phyloP scores from a whole-genome alignment of 768 basidiomycete genomes.

The Amanita rubescens region DNA sequence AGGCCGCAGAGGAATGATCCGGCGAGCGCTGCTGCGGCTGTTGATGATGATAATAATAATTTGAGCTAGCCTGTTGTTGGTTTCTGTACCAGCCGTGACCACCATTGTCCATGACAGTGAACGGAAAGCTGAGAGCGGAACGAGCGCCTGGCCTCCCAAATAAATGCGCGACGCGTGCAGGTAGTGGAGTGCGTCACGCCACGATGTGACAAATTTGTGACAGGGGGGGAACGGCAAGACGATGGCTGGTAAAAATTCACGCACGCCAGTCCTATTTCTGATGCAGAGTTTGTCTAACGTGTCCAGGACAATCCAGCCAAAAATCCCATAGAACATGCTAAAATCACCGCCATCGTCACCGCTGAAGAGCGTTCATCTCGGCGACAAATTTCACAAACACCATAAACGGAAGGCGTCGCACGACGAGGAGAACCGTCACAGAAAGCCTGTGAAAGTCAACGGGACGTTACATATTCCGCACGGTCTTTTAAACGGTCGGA shows the following conservation, averaged over 20 bases:
- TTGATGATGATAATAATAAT: conserved; percentile 7
- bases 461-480: conserved; percentile 20
- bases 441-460: conserved; percentile 24
- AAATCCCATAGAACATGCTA: conserved; percentile 1
- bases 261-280: conserved; percentile 1
- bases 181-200: background rate
- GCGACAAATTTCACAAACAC: conserved; percentile 16
- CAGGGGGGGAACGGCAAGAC: background rate
- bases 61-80: background rate
- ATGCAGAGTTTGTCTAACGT: conserved; percentile 2
- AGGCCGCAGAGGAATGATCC: conserved; percentile 15
- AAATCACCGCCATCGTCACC: background rate
- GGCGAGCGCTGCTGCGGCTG: conserved; percentile 8
- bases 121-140: background rate
- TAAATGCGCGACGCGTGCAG: conserved; percentile 5
- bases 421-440: conserved; percentile 25
- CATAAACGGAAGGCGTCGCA: conserved; percentile 29
- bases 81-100: conserved; percentile 4
- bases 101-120: conserved; percentile 12
- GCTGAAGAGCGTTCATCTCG: conserved; percentile 6
- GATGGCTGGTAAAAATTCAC: background rate
- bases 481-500: conserved; percentile 17
- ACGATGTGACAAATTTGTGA: background rate
- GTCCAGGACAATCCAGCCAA: background rate
- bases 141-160: background rate